These are phyloP conservation scores for Diophrys sp. DNA, from an alignment of 73 alveolate genomes.

Conservation along the genomic window DNA sequence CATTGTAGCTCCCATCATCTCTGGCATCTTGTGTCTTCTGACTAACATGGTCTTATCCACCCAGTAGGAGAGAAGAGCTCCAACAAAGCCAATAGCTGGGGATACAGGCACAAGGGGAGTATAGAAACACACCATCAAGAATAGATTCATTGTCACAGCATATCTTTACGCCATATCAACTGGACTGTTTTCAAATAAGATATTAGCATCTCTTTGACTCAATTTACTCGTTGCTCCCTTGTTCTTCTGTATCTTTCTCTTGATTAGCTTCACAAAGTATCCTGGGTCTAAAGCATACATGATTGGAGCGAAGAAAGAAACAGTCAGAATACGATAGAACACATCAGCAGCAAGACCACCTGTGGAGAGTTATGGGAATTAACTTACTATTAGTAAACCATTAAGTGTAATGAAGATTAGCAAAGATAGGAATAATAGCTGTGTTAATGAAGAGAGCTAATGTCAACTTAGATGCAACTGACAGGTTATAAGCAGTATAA, in stretches of 20 bases:
- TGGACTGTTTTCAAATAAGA: constrained; percentile 2
- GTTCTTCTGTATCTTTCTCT: constrained; percentile 17
- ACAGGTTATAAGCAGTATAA: constrained; percentile 56
- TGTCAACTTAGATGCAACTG: constrained; percentile 62
- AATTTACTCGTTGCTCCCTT: constrained; percentile 30
- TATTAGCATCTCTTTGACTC: constrained; percentile 11
- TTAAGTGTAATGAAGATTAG: constrained; percentile 2
- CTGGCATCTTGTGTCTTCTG: constrained; percentile 55
- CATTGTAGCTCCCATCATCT: constrained; percentile 43
- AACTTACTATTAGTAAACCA: constrained; percentile 38
- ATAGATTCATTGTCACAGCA: constrained; percentile 25
- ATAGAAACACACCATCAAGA: constrained; percentile 45
- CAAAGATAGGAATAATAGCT: constrained; percentile 54
- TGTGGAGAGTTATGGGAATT: not conserved
- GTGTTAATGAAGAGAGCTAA: constrained; percentile 69
- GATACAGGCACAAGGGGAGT: constrained; percentile 57
- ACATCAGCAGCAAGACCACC: constrained; percentile 55
- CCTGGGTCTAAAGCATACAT: constrained; percentile 39
- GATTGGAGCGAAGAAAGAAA: constrained; percentile 42
- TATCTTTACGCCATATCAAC: constrained; percentile 34
- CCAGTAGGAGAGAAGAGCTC: constrained; percentile 42
- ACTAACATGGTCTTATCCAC: constrained; percentile 41
- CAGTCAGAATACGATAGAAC: constrained; percentile 19
- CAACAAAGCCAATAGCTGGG: constrained; percentile 36
- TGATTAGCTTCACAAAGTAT: constrained; percentile 15